Evolutionary conservation across 2,329 filamentous ascomycete genomes (phyloP).

Genomic region (Fusarium fujikuroi): DNA sequence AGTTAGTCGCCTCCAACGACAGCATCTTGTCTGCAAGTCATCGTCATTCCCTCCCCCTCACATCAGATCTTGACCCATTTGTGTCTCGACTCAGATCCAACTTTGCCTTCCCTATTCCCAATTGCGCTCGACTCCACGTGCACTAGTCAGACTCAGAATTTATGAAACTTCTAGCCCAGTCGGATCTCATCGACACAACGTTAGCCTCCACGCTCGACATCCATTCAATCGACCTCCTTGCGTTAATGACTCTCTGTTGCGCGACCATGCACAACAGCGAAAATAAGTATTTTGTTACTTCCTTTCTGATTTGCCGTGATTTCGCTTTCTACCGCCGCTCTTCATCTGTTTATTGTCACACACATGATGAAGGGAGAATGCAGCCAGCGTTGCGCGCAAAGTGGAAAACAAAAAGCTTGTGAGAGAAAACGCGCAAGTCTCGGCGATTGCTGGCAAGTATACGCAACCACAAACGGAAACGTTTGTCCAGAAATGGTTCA

Average conservation of each 20-base stretch:
- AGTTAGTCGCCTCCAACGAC: background rate
- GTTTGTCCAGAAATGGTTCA: constrained; percentile 9
- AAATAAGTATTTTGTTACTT: constrained; percentile 10
- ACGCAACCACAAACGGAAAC: constrained; percentile 15
- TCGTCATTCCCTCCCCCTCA: constrained; percentile 26
- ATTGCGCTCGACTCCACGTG: constrained; percentile 38
- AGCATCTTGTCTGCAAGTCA: constrained; percentile 15
- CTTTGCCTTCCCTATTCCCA: constrained; percentile 15
- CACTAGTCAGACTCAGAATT: constrained; percentile 26
- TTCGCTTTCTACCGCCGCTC: background rate
- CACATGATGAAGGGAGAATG: constrained; percentile 12
- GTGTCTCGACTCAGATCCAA: constrained; percentile 28
- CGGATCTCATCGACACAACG: constrained; percentile 2
- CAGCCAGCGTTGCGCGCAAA: background rate
- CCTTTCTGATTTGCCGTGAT: background rate
- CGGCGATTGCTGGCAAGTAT: background rate
- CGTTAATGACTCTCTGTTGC: constrained; percentile 15
- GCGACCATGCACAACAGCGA: constrained; percentile 13
- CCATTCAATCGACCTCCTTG: constrained; percentile 15
- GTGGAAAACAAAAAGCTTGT: background rate
- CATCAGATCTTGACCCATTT: constrained; percentile 27
- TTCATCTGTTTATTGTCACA: constrained; percentile 7
- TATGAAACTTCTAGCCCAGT: constrained; percentile 33
- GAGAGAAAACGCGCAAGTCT: background rate
- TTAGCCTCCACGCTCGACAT: constrained; percentile 12